Evolutionary conservation across 1,284 basidiomycete species (phyloP).

Genomic region (Megacollybia platyphylla): DNA sequence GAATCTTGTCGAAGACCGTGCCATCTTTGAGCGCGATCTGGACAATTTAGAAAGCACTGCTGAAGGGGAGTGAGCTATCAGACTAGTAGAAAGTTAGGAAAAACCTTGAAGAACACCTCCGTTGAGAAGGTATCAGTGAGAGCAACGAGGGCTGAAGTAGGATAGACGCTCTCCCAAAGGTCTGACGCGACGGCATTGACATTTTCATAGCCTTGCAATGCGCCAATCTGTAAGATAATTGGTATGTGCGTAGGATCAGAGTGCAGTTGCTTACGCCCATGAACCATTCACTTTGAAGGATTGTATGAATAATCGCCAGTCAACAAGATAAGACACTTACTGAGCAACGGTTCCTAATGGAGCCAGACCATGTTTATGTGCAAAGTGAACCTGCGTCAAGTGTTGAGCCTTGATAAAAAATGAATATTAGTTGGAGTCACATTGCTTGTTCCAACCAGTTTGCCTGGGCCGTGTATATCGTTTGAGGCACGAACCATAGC

Average conservation of each 20-base stretch:
- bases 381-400: conserved; percentile 57
- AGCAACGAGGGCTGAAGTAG: conserved; percentile 51
- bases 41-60: conserved; percentile 52
- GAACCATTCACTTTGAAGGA: conserved; percentile 70
- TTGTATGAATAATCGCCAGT: conserved; percentile 4
- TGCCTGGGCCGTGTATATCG: conserved; percentile 37
- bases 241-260: background rate
- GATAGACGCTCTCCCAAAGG: conserved; percentile 77
- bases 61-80: background rate
- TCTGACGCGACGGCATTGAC: conserved; percentile 67
- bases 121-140: conserved; percentile 92
- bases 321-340: conserved; percentile 27
- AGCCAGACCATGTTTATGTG: conserved; percentile 54
- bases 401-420: conserved; percentile 2
- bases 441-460: conserved; percentile 80
- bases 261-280: conserved; percentile 59
- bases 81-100: conserved; percentile 2
- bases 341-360: conserved; percentile 86
- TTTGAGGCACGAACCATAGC: conserved; percentile 55
- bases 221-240: conserved; percentile 45
- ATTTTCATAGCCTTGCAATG: conserved; percentile 67
- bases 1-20: conserved; percentile 83
- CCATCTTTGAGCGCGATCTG: conserved; percentile 60
- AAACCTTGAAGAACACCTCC: conserved; percentile 66
- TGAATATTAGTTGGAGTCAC: conserved; percentile 24